These are phyloP conservation scores for Aspergillus pseudoviridinutans DNA, from an alignment of 2,329 filamentous ascomycete genomes.

Conservation along the genomic window DNA sequence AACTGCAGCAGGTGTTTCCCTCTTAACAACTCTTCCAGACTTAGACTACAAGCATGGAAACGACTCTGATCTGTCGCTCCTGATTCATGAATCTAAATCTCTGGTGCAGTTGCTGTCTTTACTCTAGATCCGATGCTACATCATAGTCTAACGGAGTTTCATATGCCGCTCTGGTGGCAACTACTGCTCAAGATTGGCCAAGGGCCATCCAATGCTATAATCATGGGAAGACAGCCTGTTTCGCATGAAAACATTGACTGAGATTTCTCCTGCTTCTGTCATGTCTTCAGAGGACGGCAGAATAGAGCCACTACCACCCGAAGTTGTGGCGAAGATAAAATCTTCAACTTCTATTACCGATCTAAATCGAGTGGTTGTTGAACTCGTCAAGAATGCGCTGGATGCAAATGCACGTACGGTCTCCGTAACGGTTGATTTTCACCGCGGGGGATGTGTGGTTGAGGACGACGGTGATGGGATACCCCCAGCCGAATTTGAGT, in stretches of 20 bases:
- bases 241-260: background rate
- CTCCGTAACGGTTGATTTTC: slow-evolving; percentile 68
- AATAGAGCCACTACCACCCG: slow-evolving; percentile 67
- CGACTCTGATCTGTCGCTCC: background rate
- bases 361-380: slow-evolving; percentile 66
- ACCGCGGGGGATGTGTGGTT: slow-evolving; percentile 69
- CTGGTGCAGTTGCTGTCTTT: background rate
- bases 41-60: background rate
- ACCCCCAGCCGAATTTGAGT: slow-evolving; percentile 64
- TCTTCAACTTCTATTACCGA: slow-evolving; percentile 78
- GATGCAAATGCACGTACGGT: slow-evolving; percentile 72
- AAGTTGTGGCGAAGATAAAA: slow-evolving; percentile 73
- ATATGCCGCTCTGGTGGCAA: background rate
- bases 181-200: background rate
- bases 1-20: background rate
- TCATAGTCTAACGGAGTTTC: background rate
- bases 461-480: slow-evolving; percentile 87
- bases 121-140: background rate
- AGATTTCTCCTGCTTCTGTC: background rate
- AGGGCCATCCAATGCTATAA: background rate
- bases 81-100: background rate
- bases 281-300: slow-evolving; percentile 23
- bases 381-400: slow-evolving; percentile 76
- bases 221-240: background rate
- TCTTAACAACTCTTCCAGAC: background rate